These are phyloP conservation scores for Colletotrichum filicis DNA, from an alignment of 2,329 filamentous ascomycete species.

Conservation along the genomic window DNA sequence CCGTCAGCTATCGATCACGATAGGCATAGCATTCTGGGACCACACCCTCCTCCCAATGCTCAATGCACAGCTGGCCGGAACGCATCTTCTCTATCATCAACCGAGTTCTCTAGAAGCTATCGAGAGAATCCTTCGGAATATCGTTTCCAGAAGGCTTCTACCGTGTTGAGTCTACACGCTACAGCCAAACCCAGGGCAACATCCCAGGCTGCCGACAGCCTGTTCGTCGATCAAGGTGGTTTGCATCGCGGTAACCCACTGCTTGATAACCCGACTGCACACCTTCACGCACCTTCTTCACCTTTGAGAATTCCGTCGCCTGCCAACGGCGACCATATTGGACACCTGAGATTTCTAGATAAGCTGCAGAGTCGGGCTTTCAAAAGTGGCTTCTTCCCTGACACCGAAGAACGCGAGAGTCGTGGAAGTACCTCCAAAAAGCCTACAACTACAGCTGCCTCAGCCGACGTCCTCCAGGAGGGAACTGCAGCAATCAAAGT, in stretches of 20 bases:
- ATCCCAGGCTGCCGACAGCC: background rate
- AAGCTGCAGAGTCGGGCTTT: slow-evolving; percentile 1
- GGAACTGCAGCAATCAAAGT: background rate
- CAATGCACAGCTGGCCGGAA: background rate
- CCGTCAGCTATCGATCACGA: background rate
- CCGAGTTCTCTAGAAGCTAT: background rate
- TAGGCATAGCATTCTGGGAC: background rate
- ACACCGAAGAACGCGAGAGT: background rate
- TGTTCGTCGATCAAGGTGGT: background rate
- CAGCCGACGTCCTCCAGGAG: background rate
- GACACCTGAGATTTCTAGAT: background rate
- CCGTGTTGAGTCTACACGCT: background rate
- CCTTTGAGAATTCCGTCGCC: background rate
- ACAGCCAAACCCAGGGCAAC: background rate
- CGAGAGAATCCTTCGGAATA: background rate
- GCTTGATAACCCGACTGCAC: background rate
- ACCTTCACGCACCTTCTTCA: background rate
- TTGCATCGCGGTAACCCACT: background rate
- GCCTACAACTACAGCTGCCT: no score
- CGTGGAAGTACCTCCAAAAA: background rate
- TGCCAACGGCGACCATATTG: background rate
- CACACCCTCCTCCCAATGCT: background rate
- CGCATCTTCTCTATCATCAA: background rate
- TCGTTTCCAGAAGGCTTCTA: background rate
- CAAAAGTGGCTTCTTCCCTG: background rate